These are phyloP conservation scores for Lanmaoa pseudosensibilis DNA, from an alignment of 768 basidiomycete genomes.

Conservation along the genomic window DNA sequence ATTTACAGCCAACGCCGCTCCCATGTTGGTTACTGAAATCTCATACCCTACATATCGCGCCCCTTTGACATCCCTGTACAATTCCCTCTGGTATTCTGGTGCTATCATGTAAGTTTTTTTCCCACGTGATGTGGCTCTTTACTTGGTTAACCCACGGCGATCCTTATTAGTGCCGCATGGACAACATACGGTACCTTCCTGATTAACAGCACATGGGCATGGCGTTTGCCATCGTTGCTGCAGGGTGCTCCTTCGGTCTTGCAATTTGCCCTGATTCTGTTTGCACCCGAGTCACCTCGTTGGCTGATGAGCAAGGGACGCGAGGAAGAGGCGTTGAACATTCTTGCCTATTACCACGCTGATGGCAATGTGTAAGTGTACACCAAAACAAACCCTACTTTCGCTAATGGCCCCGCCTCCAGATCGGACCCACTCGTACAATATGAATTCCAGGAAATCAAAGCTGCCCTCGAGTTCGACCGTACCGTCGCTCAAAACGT, in stretches of 20 bases:
- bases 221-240: conserved; percentile 78
- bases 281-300: conserved; percentile 83
- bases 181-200: conserved; percentile 79
- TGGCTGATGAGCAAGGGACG: conserved; percentile 77
- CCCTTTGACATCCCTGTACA: conserved; percentile 74
- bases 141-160: not conserved
- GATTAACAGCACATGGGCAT: conserved; percentile 67
- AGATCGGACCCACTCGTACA: conserved; percentile 66
- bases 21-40: conserved; percentile 84
- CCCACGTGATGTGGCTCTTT: too few relatives aligned
- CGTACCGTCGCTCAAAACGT: conserved; percentile 54
- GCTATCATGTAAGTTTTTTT: conserved; percentile 61
- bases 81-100: conserved; percentile 86
- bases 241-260: conserved; percentile 69
- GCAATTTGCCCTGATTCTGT: conserved; percentile 65
- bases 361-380: conserved; percentile 59
- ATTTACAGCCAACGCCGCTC: conserved; percentile 62
- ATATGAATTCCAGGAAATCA: conserved; percentile 81
- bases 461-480: conserved; percentile 71
- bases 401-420: not conserved
- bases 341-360: conserved; percentile 82
- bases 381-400: not conserved
- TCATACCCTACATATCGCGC: conserved; percentile 83
- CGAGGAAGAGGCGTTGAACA: conserved; percentile 63
- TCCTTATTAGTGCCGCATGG: conserved; percentile 66